phyloP scores from a whole-genome alignment of 2,329 filamentous ascomycete genomes.

The Fusarium sulawesiense region DNA sequence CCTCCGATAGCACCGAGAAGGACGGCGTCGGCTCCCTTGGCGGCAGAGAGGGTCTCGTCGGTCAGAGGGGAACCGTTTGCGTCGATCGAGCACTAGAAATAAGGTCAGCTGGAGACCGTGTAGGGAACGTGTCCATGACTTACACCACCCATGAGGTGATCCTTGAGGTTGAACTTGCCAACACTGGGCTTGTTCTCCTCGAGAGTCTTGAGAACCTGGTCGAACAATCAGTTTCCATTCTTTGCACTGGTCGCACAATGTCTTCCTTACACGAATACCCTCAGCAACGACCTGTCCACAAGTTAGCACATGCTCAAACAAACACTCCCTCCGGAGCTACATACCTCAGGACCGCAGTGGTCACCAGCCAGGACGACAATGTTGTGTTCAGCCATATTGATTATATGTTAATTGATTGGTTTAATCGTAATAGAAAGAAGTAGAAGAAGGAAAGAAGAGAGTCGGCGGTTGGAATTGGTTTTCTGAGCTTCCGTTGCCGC shows the following conservation, averaged over 20 bases:
- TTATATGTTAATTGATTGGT: background rate
- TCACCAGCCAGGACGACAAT: constrained; percentile 87
- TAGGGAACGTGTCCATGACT: constrained; percentile 51
- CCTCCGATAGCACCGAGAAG: constrained; percentile 94
- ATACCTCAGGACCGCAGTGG: constrained; percentile 86
- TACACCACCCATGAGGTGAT: constrained; percentile 92
- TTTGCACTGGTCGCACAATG: background rate
- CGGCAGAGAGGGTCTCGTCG: constrained; percentile 82
- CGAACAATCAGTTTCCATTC: background rate
- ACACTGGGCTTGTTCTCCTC: constrained; percentile 77
- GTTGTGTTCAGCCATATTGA: constrained; percentile 74
- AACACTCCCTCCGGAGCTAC: constrained; percentile 42
- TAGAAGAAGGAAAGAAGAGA: constrained; percentile 14
- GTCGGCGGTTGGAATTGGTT: constrained; percentile 9
- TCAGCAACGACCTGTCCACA: constrained; percentile 76
- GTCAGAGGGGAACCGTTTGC: constrained; percentile 82
- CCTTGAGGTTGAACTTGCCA: constrained; percentile 85
- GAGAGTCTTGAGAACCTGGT: constrained; percentile 80
- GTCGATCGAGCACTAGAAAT: constrained; percentile 83
- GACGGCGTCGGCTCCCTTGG: constrained; percentile 87
- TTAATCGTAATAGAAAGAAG: background rate
- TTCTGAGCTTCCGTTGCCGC: constrained; percentile 35
- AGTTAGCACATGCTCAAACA: constrained; percentile 33
- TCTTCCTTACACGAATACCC: constrained; percentile 77
- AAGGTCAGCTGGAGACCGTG: background rate